Percentiles rank a stretch among this genome's conserved stretches.
Evolutionary conservation across 768 basidiomycete species (phyloP).

Genomic region (Kwoniella dendrophila): DNA sequence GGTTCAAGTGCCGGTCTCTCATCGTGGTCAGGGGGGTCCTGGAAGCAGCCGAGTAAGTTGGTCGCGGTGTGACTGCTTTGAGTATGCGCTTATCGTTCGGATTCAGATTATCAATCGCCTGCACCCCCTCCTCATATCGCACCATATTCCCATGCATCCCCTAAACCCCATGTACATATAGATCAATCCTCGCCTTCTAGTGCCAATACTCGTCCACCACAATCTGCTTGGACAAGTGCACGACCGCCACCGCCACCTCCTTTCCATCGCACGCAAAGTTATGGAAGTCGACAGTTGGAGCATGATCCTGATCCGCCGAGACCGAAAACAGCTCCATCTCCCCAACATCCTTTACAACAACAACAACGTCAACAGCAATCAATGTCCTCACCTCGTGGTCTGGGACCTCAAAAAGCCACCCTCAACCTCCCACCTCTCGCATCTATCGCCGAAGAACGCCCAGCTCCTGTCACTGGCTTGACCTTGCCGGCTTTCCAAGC

Average conservation of each 20-base stretch:
- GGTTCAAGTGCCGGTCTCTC: conserved; percentile 19
- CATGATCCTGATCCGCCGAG: conserved; percentile 21
- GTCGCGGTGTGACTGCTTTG: not conserved
- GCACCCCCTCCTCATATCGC: not conserved
- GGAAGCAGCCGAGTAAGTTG: conserved; percentile 11
- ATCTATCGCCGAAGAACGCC: conserved; percentile 19
- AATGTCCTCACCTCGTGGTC: not conserved
- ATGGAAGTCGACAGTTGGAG: conserved; percentile 1
- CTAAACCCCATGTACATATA: not conserved
- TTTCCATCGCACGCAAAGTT: conserved; percentile 18
- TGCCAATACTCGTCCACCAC: conserved; percentile 60
- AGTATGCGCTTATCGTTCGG: not conserved
- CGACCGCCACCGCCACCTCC: conserved; percentile 14
- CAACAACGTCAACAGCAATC: not conserved
- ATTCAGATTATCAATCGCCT: conserved; percentile 5
- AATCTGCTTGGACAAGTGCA: conserved; percentile 14
- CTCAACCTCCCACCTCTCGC: conserved; percentile 16
- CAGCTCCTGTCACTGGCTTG: conserved; percentile 5
- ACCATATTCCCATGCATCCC: conserved; percentile 5
- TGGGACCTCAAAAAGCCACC: not conserved
- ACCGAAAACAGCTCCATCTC: conserved; percentile 22
- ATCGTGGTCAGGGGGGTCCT: conserved; percentile 19
- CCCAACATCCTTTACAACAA: conserved; percentile 1
- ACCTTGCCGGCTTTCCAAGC: conserved; percentile 25
- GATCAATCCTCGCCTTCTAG: not conserved